Base-by-base conservation (phyloP, 1,284 basidiomycete species). In the Sporisorium scitamineum region DNA sequence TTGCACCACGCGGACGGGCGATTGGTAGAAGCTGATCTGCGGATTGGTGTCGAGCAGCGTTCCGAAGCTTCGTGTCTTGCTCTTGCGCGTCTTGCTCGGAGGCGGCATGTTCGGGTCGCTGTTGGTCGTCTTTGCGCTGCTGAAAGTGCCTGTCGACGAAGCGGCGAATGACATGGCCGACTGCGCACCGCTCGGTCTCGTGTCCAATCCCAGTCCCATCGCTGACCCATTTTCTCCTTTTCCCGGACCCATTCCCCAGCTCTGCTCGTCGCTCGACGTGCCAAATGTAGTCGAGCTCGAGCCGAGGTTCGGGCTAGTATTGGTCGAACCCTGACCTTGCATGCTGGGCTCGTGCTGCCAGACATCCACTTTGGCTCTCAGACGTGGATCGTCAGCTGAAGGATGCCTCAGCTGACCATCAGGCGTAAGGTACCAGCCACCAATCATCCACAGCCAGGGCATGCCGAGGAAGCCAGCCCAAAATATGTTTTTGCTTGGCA, bases 371-470 rank as follows among this genome's bases (percentile, higher is more conserved):
- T 65, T 68, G 34, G 37, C 50, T 11, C 66, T 50, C 9, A 54
- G 47, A 13, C 62, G 47, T 18, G 55, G 50, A 56, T 54, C 60
- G 44, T 66, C 56, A 3, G 61, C 48, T 16, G 64, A 63, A 20
- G 65, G 61, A 47, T 68, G 59, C 39, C 61, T 48, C 14, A 63
- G 53, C 48, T 66, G 61, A 8, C 77, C 79, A 48, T 80, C 67
- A 0, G 61, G 34, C 11, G 61, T 61, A 9, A 80, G 58, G 27
- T 64, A 76, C 80, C 80, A 82, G 20, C 80, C 80, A 9, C 80
- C 80, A 22, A 82, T 70, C 47, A 82, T 74, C 80, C 80, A 82
- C 20, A 82, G 65, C 80, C 80, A 82, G 18, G 80, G 80, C 80
- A 82, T 82, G 41, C 73, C 73, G 18, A 79, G 63, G 64, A 82